These are phyloP conservation scores for Schizosaccharomyces osmophilus DNA, from an alignment of 805 yeast species.

Conservation along the genomic window DNA sequence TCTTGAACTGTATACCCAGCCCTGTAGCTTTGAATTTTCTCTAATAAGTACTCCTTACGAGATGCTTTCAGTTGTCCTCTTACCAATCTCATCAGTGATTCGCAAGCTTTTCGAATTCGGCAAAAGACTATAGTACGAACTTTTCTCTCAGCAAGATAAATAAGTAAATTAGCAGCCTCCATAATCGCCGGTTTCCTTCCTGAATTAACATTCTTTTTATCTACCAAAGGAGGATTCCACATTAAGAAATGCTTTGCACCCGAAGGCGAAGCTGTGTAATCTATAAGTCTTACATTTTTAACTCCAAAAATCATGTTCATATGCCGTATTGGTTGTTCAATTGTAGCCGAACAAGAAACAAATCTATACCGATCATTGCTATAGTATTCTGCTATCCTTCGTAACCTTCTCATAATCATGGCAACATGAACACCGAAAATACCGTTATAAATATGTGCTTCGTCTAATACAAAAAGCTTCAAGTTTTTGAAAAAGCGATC, in stretches of 20 bases:
- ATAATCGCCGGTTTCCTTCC: constrained; percentile 47
- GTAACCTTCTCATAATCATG: constrained; percentile 52
- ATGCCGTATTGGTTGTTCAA: constrained; percentile 46
- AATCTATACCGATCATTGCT: constrained; percentile 35
- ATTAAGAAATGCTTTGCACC: constrained; percentile 52
- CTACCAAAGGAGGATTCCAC: constrained; percentile 65
- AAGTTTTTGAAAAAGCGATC: constrained; percentile 36
- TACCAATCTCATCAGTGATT: constrained; percentile 63
- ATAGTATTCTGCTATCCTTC: constrained; percentile 32
- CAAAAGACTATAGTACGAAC: constrained; percentile 78
- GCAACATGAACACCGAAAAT: constrained; percentile 86
- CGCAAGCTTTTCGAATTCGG: constrained; percentile 65
- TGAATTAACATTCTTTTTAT: constrained; percentile 28
- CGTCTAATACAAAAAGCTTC: constrained; percentile 50
- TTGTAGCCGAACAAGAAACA: constrained; percentile 85
- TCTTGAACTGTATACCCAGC: constrained; percentile 84
- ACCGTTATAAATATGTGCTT: constrained; percentile 70
- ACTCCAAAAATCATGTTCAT: constrained; percentile 56
- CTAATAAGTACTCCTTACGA: constrained; percentile 16
- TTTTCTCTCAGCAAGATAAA: constrained; percentile 35
- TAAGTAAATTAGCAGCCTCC: constrained; percentile 53
- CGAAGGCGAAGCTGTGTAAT: constrained; percentile 70
- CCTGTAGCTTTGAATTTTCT: constrained; percentile 70
- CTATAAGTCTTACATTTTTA: constrained; percentile 29
- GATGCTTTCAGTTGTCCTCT: constrained; percentile 26